A percentile compares a stretch with the other conserved stretches of the same genome.
Conservation (phyloP, 208 protist genomes). For the Vickermania ingenoplastis region DNA sequence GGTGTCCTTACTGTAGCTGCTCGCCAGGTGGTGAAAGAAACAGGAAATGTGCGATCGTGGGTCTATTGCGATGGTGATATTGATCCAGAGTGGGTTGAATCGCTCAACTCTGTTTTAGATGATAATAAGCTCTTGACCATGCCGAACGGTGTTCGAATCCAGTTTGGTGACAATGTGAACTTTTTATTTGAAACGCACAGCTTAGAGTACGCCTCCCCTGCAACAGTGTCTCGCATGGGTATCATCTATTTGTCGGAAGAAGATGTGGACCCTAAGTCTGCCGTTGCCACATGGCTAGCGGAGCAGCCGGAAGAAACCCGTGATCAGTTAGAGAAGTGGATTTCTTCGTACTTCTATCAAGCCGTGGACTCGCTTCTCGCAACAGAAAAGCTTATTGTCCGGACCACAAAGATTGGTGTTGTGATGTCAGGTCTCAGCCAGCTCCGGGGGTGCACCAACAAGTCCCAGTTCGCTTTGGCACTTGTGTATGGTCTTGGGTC, state of each 20-base stretch:
- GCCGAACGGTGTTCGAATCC: slow-evolving; percentile 96
- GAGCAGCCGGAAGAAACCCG: slow-evolving; percentile 72
- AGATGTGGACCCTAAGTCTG: slow-evolving; percentile 88
- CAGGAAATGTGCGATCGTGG: slow-evolving; percentile 85
- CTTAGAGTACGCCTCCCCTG: slow-evolving; percentile 95
- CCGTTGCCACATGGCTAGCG: slow-evolving; percentile 89
- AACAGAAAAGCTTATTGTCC: slow-evolving; percentile 66
- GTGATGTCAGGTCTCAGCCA: slow-evolving; percentile 93
- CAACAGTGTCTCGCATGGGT: slow-evolving; percentile 97
- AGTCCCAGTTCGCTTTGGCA: slow-evolving; percentile 85
- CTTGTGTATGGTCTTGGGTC: slow-evolving; percentile 93
- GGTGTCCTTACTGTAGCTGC: slow-evolving; percentile 95
- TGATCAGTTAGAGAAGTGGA: slow-evolving; percentile 66
- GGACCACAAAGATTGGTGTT: slow-evolving; percentile 89
- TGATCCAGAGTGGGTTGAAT: slow-evolving; percentile 99
- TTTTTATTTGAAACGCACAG: slow-evolving; percentile 98
- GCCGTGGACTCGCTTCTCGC: slow-evolving; percentile 83
- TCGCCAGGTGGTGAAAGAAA: slow-evolving; percentile 91
- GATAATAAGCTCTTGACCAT: slow-evolving; percentile 97
- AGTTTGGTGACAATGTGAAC: slow-evolving; percentile 98
- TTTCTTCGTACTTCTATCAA: slow-evolving; percentile 91
- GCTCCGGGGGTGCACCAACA: slow-evolving; percentile 64
- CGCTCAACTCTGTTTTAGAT: slow-evolving; percentile 98
- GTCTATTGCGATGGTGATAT: slow-evolving; percentile 98
- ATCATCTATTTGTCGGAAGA: slow-evolving; percentile 97